phyloP scores from a whole-genome alignment of 1,139 yeast species.

The Candida tunisiensis region DNA sequence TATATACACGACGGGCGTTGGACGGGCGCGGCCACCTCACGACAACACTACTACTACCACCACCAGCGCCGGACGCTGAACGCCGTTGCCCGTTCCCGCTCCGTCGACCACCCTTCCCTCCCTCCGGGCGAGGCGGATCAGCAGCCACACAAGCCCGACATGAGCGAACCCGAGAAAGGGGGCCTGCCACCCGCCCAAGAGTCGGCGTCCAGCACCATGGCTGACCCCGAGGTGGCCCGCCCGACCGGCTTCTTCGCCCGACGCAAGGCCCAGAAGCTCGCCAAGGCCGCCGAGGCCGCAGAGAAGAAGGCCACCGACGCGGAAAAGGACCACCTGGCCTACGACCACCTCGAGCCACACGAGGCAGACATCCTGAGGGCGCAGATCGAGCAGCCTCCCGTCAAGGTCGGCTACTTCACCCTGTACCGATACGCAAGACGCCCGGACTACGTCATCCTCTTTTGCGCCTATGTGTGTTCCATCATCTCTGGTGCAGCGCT shows the following conservation, averaged over 20 bases:
- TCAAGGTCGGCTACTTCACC: slow-evolving; percentile 14
- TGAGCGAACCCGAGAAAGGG: too few species aligned
- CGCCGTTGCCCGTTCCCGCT: too few species aligned
- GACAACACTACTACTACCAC: too few species aligned
- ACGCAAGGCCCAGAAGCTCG: not conserved
- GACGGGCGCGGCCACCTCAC: too few species aligned
- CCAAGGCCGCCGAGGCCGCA: slow-evolving; percentile 1
- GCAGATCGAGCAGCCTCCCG: slow-evolving; percentile 14
- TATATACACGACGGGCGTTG: too few species aligned
- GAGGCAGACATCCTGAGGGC: slow-evolving; percentile 18
- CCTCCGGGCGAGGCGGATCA: too few species aligned
- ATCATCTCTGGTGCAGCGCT: slow-evolving; percentile 22
- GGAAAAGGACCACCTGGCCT: slow-evolving; percentile 8
- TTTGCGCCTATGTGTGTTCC: slow-evolving; percentile 16
- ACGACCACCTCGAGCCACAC: slow-evolving; percentile 12
- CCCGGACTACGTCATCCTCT: slow-evolving; percentile 12
- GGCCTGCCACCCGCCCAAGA: too few species aligned
- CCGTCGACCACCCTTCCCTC: too few species aligned
- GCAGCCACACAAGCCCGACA: too few species aligned
- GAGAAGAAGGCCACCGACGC: slow-evolving; percentile 1
- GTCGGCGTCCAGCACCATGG: too few species aligned
- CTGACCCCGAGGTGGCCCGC: too few species aligned
- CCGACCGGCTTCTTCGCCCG: not conserved
- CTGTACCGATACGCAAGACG: slow-evolving; percentile 20
- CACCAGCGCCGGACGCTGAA: too few species aligned